Base-by-base conservation (phyloP, 2,329 filamentous ascomycete genomes). In the Spiromastix sp. region DNA sequence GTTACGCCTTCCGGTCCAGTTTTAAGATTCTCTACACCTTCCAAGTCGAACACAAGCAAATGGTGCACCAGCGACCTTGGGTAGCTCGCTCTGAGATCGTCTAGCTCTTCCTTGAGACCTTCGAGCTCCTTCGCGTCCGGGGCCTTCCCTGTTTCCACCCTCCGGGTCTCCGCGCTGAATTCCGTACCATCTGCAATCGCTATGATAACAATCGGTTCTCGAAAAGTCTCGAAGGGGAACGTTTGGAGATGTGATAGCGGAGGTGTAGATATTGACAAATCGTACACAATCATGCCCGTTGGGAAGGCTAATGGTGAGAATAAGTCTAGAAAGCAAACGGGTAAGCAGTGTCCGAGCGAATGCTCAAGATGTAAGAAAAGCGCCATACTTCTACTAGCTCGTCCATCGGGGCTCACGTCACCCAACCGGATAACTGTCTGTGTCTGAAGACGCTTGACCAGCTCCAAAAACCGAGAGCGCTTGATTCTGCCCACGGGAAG, bases 301-400 rank as follows among this genome's bases (percentile, higher is more conserved):
- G 85, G 86, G 58, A 91, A 94, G 10, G 82, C 84, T 50, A 91
- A 67, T 26, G 89, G 89, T 39, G 85, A 93, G 62, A 96, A 95
- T 79, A 91, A 87, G 60, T 85, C 86, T 94, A 57, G 35, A 41
- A 36, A 43, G 30, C n/a, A n/a, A n/a, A n/a, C n/a, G n/a, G n/a
- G n/a, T n/a, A n/a, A n/a, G n/a, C n/a, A n/a, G n/a, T n/a, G n/a
- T n/a, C n/a, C n/a, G n/a, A n/a, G n/a, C n/a, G n/a, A n/a, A n/a
- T n/a, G n/a, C n/a, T n/a, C n/a, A n/a, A n/a, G n/a, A n/a, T n/a
- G n/a, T n/a, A n/a, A n/a, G n/a, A n/a, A n/a, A n/a, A n/a, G n/a
- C n/a, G 27, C 42, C 74, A 58, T 79, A 89, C 85, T 93, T 69
- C 83, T 79, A 59, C 93, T 83, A 37, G 85, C 82, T 48, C 84